Evolutionary conservation across 805 yeast genomes (phyloP).

Genomic region (Yarrowia keelungensis): DNA sequence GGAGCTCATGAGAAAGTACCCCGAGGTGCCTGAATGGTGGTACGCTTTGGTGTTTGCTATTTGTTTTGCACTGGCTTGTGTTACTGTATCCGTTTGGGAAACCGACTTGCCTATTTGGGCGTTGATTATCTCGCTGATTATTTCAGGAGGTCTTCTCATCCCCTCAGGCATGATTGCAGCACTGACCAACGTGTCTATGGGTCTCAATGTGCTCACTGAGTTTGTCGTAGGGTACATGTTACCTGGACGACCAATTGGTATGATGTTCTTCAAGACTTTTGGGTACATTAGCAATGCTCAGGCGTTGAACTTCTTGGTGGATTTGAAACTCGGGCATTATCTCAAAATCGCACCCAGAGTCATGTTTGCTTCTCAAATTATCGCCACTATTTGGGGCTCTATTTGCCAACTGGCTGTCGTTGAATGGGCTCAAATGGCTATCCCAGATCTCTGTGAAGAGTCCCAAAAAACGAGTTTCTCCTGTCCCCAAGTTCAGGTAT

Average conservation of each 20-base stretch:
- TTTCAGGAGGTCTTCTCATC: conserved; percentile 61
- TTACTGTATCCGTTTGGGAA: conserved; percentile 53
- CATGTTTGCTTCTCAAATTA: conserved; percentile 60
- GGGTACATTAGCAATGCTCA: conserved; percentile 63
- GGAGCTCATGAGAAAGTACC: conserved; percentile 63
- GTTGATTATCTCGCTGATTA: conserved; percentile 59
- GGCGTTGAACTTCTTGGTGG: conserved; percentile 61
- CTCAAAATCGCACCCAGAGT: conserved; percentile 68
- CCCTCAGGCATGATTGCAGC: conserved; percentile 70
- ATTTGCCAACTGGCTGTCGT: conserved; percentile 55
- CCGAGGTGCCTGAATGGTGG: conserved; percentile 73
- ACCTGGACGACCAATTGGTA: conserved; percentile 67
- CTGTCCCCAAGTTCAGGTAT: conserved; percentile 57
- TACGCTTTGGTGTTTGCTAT: conserved; percentile 48
- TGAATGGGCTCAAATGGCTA: conserved; percentile 53
- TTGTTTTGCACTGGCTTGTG: conserved; percentile 56
- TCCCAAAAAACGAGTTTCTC: conserved; percentile 57
- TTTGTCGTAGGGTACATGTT: conserved; percentile 68
- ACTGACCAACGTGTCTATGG: conserved; percentile 65
- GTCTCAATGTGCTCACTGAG: conserved; percentile 68
- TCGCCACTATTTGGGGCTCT: conserved; percentile 56
- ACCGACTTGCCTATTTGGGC: conserved; percentile 68
- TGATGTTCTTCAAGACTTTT: conserved; percentile 66
- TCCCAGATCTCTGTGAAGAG: conserved; percentile 55
- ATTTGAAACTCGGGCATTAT: conserved; percentile 71